phyloP scores from a whole-genome alignment of 1,284 basidiomycete genomes.

The Gymnopus androsaceus region DNA sequence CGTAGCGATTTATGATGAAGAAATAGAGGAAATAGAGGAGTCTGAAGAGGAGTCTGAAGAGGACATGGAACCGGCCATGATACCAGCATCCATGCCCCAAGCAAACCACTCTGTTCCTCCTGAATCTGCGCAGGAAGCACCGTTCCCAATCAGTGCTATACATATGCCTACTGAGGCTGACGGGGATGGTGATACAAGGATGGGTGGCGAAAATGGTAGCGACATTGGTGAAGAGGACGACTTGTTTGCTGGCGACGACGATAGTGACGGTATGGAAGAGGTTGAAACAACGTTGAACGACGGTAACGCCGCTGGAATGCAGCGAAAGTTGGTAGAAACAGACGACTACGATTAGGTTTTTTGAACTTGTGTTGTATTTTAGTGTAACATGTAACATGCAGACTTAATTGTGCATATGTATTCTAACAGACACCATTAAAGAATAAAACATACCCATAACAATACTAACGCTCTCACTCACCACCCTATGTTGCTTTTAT shows the following conservation, averaged over 20 bases:
- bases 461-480: background rate
- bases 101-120: constrained; percentile 25
- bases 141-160: constrained; percentile 57
- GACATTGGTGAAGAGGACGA: constrained; percentile 59
- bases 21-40: constrained; percentile 76
- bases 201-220: constrained; percentile 59
- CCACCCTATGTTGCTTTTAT: background rate
- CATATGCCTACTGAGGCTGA: constrained; percentile 69
- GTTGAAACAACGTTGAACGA: constrained; percentile 52
- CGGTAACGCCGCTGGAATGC: constrained; percentile 57
- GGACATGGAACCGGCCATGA: constrained; percentile 60
- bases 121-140: constrained; percentile 38
- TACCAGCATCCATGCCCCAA: constrained; percentile 31
- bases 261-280: constrained; percentile 76
- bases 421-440: background rate
- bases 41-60: constrained; percentile 61
- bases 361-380: background rate
- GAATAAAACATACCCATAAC: background rate
- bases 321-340: constrained; percentile 79
- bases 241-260: constrained; percentile 71
- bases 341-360: constrained; percentile 73
- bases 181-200: constrained; percentile 39
- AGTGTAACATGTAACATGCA: background rate
- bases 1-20: constrained; percentile 74
- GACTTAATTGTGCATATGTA: background rate